These are phyloP conservation scores for Hydnomerulius pinastri DNA, from an alignment of 768 basidiomycete genomes.

Conservation along the genomic window DNA sequence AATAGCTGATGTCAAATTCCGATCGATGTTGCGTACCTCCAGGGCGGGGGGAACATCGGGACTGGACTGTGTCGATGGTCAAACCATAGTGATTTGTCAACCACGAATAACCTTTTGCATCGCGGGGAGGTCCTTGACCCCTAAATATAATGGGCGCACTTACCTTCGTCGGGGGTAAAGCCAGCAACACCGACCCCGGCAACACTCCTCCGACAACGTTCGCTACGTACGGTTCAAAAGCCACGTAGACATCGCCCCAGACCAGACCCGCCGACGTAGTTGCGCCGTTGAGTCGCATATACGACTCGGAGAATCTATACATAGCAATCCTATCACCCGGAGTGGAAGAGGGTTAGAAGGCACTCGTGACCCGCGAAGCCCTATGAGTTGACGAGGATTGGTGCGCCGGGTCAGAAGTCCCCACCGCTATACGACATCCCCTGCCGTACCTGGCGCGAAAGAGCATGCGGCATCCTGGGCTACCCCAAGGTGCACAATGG, in stretches of 20 bases:
- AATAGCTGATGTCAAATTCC: neutral
- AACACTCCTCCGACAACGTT: constrained; percentile 59
- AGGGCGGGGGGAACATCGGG: constrained; percentile 47
- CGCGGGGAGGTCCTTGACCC: neutral
- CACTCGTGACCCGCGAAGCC: constrained; percentile 51
- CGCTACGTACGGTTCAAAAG: constrained; percentile 39
- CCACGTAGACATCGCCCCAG: constrained; percentile 67
- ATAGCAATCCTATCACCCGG: constrained; percentile 57
- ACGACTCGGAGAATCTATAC: constrained; percentile 46
- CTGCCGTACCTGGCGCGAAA: constrained; percentile 57
- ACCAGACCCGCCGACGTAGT: constrained; percentile 45
- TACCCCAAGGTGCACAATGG: constrained; percentile 56
- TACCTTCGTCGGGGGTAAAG: constrained; percentile 58
- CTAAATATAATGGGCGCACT: neutral
- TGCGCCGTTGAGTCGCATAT: constrained; percentile 39
- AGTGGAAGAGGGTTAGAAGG: constrained; percentile 58
- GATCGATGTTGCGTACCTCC: constrained; percentile 33
- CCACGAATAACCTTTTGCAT: constrained; percentile 55
- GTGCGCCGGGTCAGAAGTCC: constrained; percentile 19
- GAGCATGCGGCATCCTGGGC: constrained; percentile 49
- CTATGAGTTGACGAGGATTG: neutral
- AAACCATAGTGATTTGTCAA: constrained; percentile 62
- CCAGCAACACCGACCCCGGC: constrained; percentile 60
- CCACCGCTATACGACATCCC: constrained; percentile 53
- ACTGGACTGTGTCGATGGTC: constrained; percentile 51